Base-by-base conservation (phyloP, 1,284 basidiomycete genomes). In the Ustilago cynodontis region DNA sequence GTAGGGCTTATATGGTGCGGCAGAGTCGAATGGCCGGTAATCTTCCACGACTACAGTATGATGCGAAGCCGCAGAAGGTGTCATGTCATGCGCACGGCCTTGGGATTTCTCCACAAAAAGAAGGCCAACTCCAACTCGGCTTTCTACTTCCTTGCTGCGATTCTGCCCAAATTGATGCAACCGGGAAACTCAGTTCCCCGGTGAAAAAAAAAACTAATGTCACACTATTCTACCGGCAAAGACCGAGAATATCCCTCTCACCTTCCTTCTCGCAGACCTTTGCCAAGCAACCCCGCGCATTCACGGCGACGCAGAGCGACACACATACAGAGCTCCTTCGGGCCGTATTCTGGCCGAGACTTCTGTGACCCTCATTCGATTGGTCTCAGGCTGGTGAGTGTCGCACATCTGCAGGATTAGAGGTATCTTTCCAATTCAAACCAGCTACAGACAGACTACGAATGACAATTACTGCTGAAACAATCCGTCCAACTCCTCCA, bases 401-500 rank as follows among this genome's bases (percentile, higher is more conserved):
- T n/a, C n/a, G n/a, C n/a, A n/a, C n/a, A n/a, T n/a, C n/a, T n/a
- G n/a, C n/a, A n/a, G n/a, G n/a, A n/a, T n/a, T 16, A 49, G 47
- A 49, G 47, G 41, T 43, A 43, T 43, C 29, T 22, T 51, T 51
- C 6, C 31, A 11, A 20, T 35, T 33, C 7, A 6, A 28, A 13
- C 18, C 35, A 45, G 37, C 41, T 16, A 26, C 3, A 37, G 35
- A 37, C 35, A 31, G 18, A 13, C 28, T 29, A 53, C 31, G 31
- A 24, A 13, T 28, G 9, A 24, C 7, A 14, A 6, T 37, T 64
- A 59, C 59, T 62, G 56, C 64, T 76, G 68, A 29, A 81, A 81
- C 47, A 78, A 59, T 1, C 67, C 63, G 37, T 78, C 69, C 47
- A 70, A 55, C 59, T 82, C 81, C 18, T 83, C 78, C 37, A 78